Evolutionary conservation across 805 yeast genomes (phyloP).

Genomic region (Kodamaea laetipori): DNA sequence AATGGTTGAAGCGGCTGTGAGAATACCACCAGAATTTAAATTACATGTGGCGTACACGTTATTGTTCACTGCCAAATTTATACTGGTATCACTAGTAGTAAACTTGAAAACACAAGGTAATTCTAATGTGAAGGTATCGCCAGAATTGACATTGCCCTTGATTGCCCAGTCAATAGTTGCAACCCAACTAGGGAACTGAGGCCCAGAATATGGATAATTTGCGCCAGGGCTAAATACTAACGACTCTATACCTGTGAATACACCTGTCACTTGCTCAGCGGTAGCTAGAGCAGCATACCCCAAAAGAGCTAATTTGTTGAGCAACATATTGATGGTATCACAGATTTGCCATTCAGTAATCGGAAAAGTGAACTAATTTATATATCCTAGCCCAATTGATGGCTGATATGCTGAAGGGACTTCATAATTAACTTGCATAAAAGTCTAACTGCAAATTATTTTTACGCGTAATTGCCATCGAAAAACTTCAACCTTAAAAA

Average conservation of each 20-base stretch:
- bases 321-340: not conserved
- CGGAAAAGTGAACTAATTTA: not conserved
- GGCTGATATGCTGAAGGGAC: too few species aligned
- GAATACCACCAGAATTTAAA: constrained; percentile 15
- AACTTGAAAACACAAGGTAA: constrained; percentile 21
- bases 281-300: constrained; percentile 3
- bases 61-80: constrained; percentile 13
- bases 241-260: constrained; percentile 17
- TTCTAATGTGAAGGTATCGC: constrained; percentile 22
- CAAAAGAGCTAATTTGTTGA: not conserved
- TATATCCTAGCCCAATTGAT: too few species aligned
- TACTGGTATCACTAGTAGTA: constrained; percentile 12
- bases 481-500: too few species aligned
- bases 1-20: constrained; percentile 12
- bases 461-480: too few species aligned
- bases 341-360: not conserved
- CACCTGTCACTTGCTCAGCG: constrained; percentile 15
- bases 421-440: too few species aligned
- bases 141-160: constrained; percentile 12
- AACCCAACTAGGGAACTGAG: constrained; percentile 18
- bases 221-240: constrained; percentile 7
- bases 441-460: too few species aligned
- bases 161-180: constrained; percentile 17
- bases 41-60: constrained; percentile 26
- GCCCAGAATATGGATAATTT: not conserved